phyloP scores from a whole-genome alignment of 371 early-diverging fungal genomes.

The Zychaea mexicana region DNA sequence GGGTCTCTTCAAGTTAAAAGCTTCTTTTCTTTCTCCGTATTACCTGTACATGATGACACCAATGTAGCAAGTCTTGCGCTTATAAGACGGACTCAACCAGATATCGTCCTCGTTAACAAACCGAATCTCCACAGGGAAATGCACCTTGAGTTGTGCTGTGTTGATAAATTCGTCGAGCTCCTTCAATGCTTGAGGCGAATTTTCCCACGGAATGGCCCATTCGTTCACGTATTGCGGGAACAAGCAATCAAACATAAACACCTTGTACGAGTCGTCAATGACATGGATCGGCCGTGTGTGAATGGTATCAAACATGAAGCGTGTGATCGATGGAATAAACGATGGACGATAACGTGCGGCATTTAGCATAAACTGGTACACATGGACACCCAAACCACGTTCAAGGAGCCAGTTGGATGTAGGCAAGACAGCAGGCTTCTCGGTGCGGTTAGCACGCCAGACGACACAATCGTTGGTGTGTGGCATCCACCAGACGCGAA shows the following conservation, averaged over 20 bases:
- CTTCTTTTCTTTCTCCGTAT: constrained; percentile 1
- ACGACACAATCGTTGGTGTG: constrained; percentile 77
- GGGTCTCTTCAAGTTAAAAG: neutral
- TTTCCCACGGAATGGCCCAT: constrained; percentile 80
- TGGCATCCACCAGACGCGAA: constrained; percentile 89
- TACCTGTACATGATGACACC: constrained; percentile 85
- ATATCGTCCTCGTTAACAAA: constrained; percentile 78
- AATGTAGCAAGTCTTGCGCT: constrained; percentile 76
- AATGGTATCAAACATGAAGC: constrained; percentile 53
- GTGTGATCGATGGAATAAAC: constrained; percentile 62
- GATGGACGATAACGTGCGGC: constrained; percentile 60
- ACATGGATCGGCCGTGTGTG: constrained; percentile 51
- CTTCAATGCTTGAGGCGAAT: constrained; percentile 65
- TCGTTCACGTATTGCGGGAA: constrained; percentile 86
- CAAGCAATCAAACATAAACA: constrained; percentile 85
- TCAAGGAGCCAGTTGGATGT: constrained; percentile 49
- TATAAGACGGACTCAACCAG: constrained; percentile 80
- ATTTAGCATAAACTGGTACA: constrained; percentile 72
- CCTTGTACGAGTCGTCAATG: constrained; percentile 69
- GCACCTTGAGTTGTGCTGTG: constrained; percentile 58
- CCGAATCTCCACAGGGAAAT: constrained; percentile 83
- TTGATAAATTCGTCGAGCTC: constrained; percentile 63
- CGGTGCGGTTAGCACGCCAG: constrained; percentile 76
- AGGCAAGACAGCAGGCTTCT: constrained; percentile 36
- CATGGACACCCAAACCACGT: constrained; percentile 56